These are phyloP conservation scores for Nitzschia inconspicua DNA, from an alignment of 108 stramenopile species.

Conservation along the genomic window DNA sequence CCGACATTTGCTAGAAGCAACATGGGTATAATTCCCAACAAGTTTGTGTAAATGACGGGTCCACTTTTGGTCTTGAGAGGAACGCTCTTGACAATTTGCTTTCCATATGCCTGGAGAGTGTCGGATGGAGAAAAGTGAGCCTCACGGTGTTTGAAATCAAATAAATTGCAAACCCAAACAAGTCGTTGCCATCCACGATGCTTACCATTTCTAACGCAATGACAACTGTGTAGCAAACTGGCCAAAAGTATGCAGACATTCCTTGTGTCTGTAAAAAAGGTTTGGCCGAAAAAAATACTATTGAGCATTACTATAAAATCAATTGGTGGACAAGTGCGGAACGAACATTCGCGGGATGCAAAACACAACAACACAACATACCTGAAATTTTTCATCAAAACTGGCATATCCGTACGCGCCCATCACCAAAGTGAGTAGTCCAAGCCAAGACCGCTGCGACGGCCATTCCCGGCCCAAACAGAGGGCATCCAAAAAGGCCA, in stretches of 20 bases:
- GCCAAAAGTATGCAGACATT: conserved; percentile 69
- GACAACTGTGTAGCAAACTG: conserved; percentile 55
- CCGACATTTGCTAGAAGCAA: conserved; percentile 66
- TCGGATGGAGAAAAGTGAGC: not conserved
- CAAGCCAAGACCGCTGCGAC: conserved; percentile 53
- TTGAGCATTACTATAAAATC: too few relatives aligned
- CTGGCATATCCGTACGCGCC: conserved; percentile 83
- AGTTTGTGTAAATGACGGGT: conserved; percentile 88
- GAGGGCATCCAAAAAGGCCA: conserved; percentile 76
- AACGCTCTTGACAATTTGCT: conserved; percentile 74
- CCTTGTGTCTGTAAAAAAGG: conserved; percentile 58
- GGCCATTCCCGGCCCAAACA: conserved; percentile 89
- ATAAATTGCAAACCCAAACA: not conserved
- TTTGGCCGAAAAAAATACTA: too few relatives aligned
- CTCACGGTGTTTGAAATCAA: not conserved
- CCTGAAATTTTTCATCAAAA: conserved; percentile 70
- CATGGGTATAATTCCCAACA: conserved; percentile 82
- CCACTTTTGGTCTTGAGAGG: conserved; percentile 77
- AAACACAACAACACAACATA: too few relatives aligned
- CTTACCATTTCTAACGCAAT: conserved; percentile 85
- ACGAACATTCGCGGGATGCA: not conserved
- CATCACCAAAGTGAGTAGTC: conserved; percentile 50
- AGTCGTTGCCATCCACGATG: not conserved
- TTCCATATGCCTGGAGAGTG: conserved; percentile 61
- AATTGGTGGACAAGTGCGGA: too few relatives aligned